Evolutionary conservation across 768 basidiomycete species (phyloP).

Genomic region (Boletus subcaerulescens): DNA sequence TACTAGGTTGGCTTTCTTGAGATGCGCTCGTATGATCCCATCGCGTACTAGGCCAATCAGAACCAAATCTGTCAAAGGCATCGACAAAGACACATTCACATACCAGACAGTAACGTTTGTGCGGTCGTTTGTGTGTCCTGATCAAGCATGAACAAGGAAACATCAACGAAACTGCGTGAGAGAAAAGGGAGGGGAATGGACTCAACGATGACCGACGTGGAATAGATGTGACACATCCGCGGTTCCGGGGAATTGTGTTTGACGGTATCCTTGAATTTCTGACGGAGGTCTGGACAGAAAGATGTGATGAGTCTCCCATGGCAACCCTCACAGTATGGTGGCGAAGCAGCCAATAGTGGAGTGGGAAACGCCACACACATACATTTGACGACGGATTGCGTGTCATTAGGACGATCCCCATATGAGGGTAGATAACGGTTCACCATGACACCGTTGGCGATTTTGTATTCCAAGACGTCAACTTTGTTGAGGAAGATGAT

Average conservation of each 20-base stretch:
- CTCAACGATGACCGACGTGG: too few relatives aligned
- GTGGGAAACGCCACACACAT: neutral
- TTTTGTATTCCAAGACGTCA: conserved; percentile 65
- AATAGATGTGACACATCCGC: conserved; percentile 45
- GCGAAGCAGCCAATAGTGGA: neutral
- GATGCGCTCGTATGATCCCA: conserved; percentile 57
- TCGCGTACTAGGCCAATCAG: conserved; percentile 48
- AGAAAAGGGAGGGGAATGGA: conserved; percentile 30
- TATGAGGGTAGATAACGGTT: conserved; percentile 62
- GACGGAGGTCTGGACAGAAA: conserved; percentile 49
- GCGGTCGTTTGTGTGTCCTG: too few relatives aligned
- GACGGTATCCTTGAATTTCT: conserved; percentile 68
- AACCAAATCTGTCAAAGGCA: neutral
- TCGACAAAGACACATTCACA: neutral
- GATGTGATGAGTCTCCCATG: neutral
- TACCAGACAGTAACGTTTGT: too few relatives aligned
- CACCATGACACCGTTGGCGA: conserved; percentile 55
- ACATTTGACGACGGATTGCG: conserved; percentile 63
- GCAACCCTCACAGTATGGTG: too few relatives aligned
- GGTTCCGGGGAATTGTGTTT: conserved; percentile 53
- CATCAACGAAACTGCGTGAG: too few relatives aligned
- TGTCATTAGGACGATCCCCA: conserved; percentile 67
- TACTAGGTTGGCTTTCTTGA: conserved; percentile 51
- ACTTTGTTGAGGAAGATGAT: conserved; percentile 69
- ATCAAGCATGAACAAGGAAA: too few relatives aligned